Base-by-base conservation (phyloP, 2,329 filamentous ascomycete species). In the Aspergillus sp. region DNA sequence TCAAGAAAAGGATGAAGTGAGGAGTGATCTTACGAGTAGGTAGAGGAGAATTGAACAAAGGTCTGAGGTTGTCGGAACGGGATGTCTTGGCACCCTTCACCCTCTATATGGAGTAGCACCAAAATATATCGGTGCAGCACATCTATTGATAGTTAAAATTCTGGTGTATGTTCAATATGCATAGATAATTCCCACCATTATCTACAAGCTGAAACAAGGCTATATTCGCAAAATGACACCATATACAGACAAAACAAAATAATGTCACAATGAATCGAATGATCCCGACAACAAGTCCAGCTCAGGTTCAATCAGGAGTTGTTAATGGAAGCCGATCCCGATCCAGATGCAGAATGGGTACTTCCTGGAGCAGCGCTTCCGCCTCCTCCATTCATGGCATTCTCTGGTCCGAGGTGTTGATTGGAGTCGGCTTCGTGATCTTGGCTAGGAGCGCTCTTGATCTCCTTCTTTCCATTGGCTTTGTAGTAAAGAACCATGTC, bases 401-500 rank as follows among this genome's bases (percentile, higher is more conserved):
- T 54, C 4, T 42, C 55, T 34, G 50, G 43, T 16, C 56, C 47
- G 7, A 34, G 49, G 9, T 45, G 53, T 11, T 44, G 45, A 42
- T 34, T 53, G 5, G 43, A 38, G 6, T 19, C 32, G 2, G 55
- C 4, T 25, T 61, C 63, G 31, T 47, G 55, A 20, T 44, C 56
- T 19, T 64, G 61, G 9, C 56, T 48, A 21, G 60, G 53, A 6
- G 55, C 57, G 10, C 68, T 58, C 14, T 61, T 66, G 29, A 78
- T 73, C 49, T 71, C 64, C 55, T 90, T 93, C 65, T 84, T 85
- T n/a, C 91, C 92, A 63, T 97, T 99, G 47, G 88, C 81, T 68
- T 92, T 95, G 79, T 99, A 99, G 66, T 91, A 84, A 46, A 99
- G 78, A 49, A 96, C 75, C 58, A 99, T 88, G 72, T 99, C 94